Conservation (phyloP, 163 green algal species). For the Smithsoniella earleae region DNA sequence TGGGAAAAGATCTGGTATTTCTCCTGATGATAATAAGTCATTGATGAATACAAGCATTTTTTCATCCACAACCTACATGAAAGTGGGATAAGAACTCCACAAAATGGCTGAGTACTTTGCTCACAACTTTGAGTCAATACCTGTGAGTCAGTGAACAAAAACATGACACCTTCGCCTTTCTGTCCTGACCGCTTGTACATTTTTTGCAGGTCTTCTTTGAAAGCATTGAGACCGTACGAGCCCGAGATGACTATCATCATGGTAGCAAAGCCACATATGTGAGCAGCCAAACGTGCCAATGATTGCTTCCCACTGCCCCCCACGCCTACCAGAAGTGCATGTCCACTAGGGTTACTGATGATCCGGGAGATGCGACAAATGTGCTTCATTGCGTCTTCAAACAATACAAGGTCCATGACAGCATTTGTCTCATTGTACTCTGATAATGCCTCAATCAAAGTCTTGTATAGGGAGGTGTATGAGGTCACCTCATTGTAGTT, state of each 20-base stretch:
- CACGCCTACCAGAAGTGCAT: conserved; percentile 66
- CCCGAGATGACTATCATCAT: conserved; percentile 65
- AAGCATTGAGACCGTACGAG: conserved; percentile 55
- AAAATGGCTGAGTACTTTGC: no score
- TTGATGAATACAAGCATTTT: conserved; percentile 85
- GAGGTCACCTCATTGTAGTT: conserved; percentile 69
- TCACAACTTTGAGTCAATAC: no score
- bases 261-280: conserved; percentile 60
- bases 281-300: conserved; percentile 52
- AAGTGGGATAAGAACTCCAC: no score
- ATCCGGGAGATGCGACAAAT: conserved; percentile 68
- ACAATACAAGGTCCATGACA: conserved; percentile 80
- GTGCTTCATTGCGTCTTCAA: conserved; percentile 82
- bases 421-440: conserved; percentile 83
- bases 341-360: conserved; percentile 60
- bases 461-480: conserved; percentile 58
- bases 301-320: conserved; percentile 67
- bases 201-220: conserved; percentile 75
- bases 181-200: conserved; percentile 69
- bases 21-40: conserved; percentile 74
- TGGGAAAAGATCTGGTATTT: conserved; percentile 75
- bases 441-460: conserved; percentile 57
- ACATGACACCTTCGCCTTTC: conserved; percentile 69
- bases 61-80: conserved; percentile 69
- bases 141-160: conserved; percentile 65